Evolutionary conservation across 2,329 filamentous ascomycete genomes (phyloP), one percentile per base, ranked within the genome.

Genomic region (Cercospora berteroae): DNA sequence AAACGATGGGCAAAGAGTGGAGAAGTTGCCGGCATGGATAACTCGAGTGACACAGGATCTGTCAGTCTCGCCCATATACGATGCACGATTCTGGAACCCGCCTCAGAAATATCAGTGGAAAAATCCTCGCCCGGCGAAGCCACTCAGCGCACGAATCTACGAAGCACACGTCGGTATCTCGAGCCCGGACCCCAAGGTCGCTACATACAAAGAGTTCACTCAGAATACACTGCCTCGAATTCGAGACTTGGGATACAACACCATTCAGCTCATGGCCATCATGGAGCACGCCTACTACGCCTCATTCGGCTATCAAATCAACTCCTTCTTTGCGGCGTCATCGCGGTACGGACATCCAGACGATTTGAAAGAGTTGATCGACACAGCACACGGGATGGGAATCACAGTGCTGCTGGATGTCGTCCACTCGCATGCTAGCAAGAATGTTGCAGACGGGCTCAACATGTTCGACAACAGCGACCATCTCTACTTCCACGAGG

Each of bases 271-370:
- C 71, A 99, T 99, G 95, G 95, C 95, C 56, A 86, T 99, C 77
- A 99, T 99, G 94, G 95, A 99, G 79, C 95, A 99, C 81, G 95
- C 95, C 60, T 99, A 99, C 84, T 99, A 99, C 79, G 95, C 95
- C 75, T 98, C 94, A 77, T 99, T 99, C 75, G 95, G 95, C 57
- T 99, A 99, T 80, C 95, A 99, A 80, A 88, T 99, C 81, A 99
- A 98, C 83, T 97, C 91, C 80, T 99, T 99, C 84, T 99, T 98
- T 75, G 95, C 95, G 29, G 94, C 94, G 12, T 97, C 94, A 80
- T 98, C 94, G 79, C 89, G 95, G 70, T 99, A 97, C 77, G 95
- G 95, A 50, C 87, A 89, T 0, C 95, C 95, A 0, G 95, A 99
- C 76, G 95, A 98, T 42, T 84, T 99, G 73, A 99, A 97, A 80